phyloP scores from a whole-genome alignment of 2,329 filamentous ascomycete species.

The Torrubiella hemipterigena region DNA sequence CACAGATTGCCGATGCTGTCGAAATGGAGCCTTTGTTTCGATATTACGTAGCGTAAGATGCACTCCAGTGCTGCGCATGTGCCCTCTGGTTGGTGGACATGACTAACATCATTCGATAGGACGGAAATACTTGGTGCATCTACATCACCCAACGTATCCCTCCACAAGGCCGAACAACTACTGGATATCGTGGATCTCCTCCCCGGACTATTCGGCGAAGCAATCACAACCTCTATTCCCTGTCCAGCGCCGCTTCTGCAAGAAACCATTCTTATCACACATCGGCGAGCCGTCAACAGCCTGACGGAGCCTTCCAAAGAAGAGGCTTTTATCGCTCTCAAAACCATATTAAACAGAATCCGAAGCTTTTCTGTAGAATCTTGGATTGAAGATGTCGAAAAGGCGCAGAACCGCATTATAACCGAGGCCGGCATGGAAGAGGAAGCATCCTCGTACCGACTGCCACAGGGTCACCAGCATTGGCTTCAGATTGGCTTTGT shows the following conservation, averaged over 20 bases:
- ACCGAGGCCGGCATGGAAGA: neutral
- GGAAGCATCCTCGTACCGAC: neutral
- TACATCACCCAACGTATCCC: conserved; percentile 5
- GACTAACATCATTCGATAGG: neutral
- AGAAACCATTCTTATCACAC: conserved; percentile 11
- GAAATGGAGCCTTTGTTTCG: conserved; percentile 8
- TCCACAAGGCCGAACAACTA: conserved; percentile 5
- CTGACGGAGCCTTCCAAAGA: neutral
- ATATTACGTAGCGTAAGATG: conserved; percentile 8
- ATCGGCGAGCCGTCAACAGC: conserved; percentile 8
- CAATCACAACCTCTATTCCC: conserved; percentile 10
- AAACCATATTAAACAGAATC: conserved; percentile 9
- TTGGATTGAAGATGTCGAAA: conserved; percentile 6
- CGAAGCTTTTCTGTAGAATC: conserved; percentile 9
- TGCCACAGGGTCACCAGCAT: neutral
- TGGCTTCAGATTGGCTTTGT: conserved; percentile 9
- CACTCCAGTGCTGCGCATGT: neutral
- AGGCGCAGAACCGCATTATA: no score
- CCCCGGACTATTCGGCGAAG: conserved; percentile 8
- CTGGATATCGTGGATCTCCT: conserved; percentile 7
- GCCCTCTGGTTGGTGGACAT: neutral
- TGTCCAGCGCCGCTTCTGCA: conserved; percentile 10
- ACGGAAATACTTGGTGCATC: conserved; percentile 9
- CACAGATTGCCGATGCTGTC: no score
- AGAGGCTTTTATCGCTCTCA: no score